Base-by-base conservation (phyloP, 352 stramenopile genomes). In the Blastocystis sp. region DNA sequence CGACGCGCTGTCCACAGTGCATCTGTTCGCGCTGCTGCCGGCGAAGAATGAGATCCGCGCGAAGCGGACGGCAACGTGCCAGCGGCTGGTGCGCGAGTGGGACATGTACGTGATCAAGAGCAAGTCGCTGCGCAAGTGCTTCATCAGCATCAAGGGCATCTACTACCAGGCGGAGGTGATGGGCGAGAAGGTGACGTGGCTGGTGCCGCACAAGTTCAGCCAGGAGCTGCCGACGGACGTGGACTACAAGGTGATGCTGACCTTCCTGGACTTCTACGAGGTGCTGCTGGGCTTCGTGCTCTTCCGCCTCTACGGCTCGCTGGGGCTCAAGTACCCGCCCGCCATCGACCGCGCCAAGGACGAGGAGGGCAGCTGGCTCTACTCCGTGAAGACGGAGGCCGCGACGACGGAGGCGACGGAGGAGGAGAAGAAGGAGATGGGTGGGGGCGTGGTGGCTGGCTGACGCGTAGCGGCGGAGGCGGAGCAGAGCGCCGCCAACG, bases 251-350 rank as follows among this genome's bases (percentile, higher is more conserved):
- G 96, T 99, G 28, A 99, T 99, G 97, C 90, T 97, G 42, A 99
- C 96, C 59, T 99, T 99, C 92, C 93, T 99, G 59, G 97, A 99
- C 92, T 99, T 99, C 89, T 99, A 99, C 91, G 92, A 98, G 89
- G 95, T 97, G 68, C 91, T 99, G 40, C 92, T 99, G 77, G 95
- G 97, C 91, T 99, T 99, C 91, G 96, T 98, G 45, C 92, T 98
- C 90, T 99, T 94, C 90, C 98, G 98, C 91, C 92, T 99, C 4
- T 99, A 98, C 91, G 94, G 93, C 88, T 93, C 96, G 54, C 90
- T 98, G 40, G 96, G 95, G 34, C 91, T 98, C 14, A 89, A 92
- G 45, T 98, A 98, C 91, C 97, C 97, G 28, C 94, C 97, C 34
- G 94, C 94, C 90, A 94, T 96, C 87, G 93, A 96, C 89, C 68